Evolutionary conservation across 805 yeast genomes (phyloP).

Genomic region (Danielia reshetovae): DNA sequence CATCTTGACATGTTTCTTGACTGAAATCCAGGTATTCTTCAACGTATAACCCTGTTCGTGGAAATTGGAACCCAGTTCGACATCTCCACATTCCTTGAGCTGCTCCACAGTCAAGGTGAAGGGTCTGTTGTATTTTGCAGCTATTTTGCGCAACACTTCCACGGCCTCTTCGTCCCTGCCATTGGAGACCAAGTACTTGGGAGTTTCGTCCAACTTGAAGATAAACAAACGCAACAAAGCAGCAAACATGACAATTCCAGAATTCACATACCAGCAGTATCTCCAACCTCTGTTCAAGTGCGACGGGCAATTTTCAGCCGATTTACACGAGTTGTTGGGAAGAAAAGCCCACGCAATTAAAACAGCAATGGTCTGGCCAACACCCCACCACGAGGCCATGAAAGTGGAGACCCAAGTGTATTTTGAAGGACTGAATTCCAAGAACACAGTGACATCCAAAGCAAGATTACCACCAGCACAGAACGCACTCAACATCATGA

Average conservation of each 20-base stretch:
- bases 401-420: too few relatives aligned
- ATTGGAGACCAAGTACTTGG: conserved; percentile 10
- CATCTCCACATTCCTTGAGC: conserved; percentile 13
- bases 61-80: conserved; percentile 1
- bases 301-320: conserved; percentile 6
- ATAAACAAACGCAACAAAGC: conserved; percentile 6
- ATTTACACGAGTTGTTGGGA: conserved; percentile 36
- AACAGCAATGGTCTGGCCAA: conserved; percentile 54
- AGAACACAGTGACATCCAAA: conserved; percentile 49
- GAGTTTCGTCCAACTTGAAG: conserved; percentile 9
- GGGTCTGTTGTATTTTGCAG: conserved; percentile 13
- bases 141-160: conserved; percentile 4
- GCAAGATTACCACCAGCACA: conserved; percentile 58
- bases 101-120: conserved; percentile 10
- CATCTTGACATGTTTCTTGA: conserved; percentile 3
- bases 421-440: conserved; percentile 50
- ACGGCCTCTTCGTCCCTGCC: conserved; percentile 11
- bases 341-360: conserved; percentile 56
- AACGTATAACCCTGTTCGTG: background rate
- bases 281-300: conserved; percentile 10
- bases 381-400: conserved; percentile 51
- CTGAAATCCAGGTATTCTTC: conserved; percentile 1
- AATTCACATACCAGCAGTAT: conserved; percentile 10
- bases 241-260: conserved; percentile 7
- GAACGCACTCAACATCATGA: conserved; percentile 42